A percentile compares a stretch with the other conserved stretches of the same genome.
Evolutionary conservation across 129 eudicot genomes (phyloP).

Genomic region (Flaveria bidentis): DNA sequence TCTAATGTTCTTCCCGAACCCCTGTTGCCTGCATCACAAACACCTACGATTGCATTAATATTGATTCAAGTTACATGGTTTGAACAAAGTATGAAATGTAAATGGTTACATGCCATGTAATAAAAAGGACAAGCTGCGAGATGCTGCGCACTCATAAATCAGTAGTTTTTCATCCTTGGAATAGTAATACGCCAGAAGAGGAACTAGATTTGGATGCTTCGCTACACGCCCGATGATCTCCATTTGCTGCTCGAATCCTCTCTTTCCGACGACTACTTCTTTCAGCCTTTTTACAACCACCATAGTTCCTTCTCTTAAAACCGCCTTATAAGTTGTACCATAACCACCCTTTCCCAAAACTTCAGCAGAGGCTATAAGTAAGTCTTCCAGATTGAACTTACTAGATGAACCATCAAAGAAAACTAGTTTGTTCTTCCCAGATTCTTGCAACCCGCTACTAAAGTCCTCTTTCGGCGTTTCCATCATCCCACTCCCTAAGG

Average conservation of each 20-base stretch:
- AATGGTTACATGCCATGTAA: slow-evolving; percentile 59
- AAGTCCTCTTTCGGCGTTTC: slow-evolving; percentile 67
- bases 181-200: slow-evolving; percentile 78
- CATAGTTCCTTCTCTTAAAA: slow-evolving; percentile 72
- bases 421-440: slow-evolving; percentile 66
- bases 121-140: slow-evolving; percentile 60
- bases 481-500: slow-evolving; percentile 39
- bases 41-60: too few relatives aligned
- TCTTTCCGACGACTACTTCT: slow-evolving; percentile 69
- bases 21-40: slow-evolving; percentile 52
- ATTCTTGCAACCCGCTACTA: slow-evolving; percentile 67
- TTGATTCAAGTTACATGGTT: too few relatives aligned
- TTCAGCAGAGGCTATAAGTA: slow-evolving; percentile 94
- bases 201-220: slow-evolving; percentile 64
- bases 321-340: slow-evolving; percentile 87
- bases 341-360: slow-evolving; percentile 88
- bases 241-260: slow-evolving; percentile 93
- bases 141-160: slow-evolving; percentile 58
- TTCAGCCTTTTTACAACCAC: slow-evolving; percentile 85
- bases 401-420: slow-evolving; percentile 57
- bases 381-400: slow-evolving; percentile 83
- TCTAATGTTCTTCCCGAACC: slow-evolving; percentile 64
- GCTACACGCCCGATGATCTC: slow-evolving; percentile 60
- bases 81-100: background rate
- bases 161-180: slow-evolving; percentile 36